Evolutionary conservation across 805 yeast genomes (phyloP), one percentile per base, ranked within the genome.

Genomic region (Lipomyces chichibuensis): DNA sequence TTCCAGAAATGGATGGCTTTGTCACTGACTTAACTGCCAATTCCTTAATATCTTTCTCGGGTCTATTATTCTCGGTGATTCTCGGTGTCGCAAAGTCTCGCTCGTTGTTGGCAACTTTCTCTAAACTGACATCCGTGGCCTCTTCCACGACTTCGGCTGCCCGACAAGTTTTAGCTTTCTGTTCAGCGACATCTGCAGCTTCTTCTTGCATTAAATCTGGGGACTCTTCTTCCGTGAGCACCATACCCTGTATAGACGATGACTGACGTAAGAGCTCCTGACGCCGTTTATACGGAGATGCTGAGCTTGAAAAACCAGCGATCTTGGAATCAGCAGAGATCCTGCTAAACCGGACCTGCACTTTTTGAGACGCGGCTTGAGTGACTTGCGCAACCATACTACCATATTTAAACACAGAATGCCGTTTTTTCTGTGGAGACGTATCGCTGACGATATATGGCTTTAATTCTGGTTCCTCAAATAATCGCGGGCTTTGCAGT

Each of bases 341-440:
- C 27, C 69, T 35, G 52, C 60, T 65, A 25, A 29, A 14, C 11
- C n/a, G 29, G 29, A 29, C 33, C 17, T 52, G 55, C 55, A 23
- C n/a, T 33, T 29, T 52, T 29, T 25, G 33, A 25, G 29, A 29
- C 11, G 55, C 55, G 20, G 17, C 43, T 33, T 17, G 61, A 8
- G 32, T 58, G 8, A 17, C 55, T 13, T 27, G 20, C n/a, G 55
- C 39, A 14, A 43, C 37, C 32, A 20, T 43, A 23, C 63, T 53
- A 11, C 64, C 63, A 46, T 63, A 59, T 23, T 59, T 59, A 32
- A 67, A 51, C 3, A 67, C n/a, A 13, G 71, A 67, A 39, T 46
- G 54, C 9, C 71, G 64, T 23, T 67, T 67, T 55, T 67, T 67
- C 20, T 46, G 59, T 14, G 71, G 69, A 8, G 71, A 67, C 11